Base-by-base conservation (phyloP, 805 yeast genomes). In the Kluyveromyces nonfermentans region DNA sequence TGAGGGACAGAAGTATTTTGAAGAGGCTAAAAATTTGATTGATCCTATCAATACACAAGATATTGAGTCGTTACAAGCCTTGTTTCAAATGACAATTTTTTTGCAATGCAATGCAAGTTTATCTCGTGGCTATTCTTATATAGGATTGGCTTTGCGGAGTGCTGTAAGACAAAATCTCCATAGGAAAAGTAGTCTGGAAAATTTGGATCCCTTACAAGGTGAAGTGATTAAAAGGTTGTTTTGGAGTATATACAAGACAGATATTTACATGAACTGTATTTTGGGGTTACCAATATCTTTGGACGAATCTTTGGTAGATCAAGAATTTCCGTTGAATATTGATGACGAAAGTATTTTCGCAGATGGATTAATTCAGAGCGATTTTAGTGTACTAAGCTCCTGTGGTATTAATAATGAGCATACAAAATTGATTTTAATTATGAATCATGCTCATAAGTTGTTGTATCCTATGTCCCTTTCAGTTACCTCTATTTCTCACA, bases 201-300 rank as follows among this genome's bases (percentile, higher is more conserved):
- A 79, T 51, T 68, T 74, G 39, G 82, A 82, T 51, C 89, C 89
- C 1, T 79, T 88, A 30, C 94, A 85, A 57, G 68, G 79, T 33
- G 96, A 89, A 56, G 82, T 85, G 1, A 71, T 95, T 47, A 88
- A 87, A 62, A 71, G 96, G 46, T 65, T 89, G 35, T 88, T 88
- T 60, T 88, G 90, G 85, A 82, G 96, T 1, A 81, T 88, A 49
- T 83, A 85, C 60, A 88, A 88, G 60, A 83, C 87, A 82, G 96
- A 89, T 57, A 78, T 86, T 36, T 88, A 89, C 59, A 85, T 87
- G 54, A 85, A 85, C 59, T 83, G 95, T 7, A 79, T 88, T 67
- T 60, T 89, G 50, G 96, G 96, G 1, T 68, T 88, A 41, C 97
- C 97, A 1, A 69, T 86, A 46, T 76, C 88, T 2, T 75, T 87